These are phyloP conservation scores for Clarireedia monteithiana DNA, from an alignment of 2,329 filamentous ascomycete genomes.

Conservation along the genomic window DNA sequence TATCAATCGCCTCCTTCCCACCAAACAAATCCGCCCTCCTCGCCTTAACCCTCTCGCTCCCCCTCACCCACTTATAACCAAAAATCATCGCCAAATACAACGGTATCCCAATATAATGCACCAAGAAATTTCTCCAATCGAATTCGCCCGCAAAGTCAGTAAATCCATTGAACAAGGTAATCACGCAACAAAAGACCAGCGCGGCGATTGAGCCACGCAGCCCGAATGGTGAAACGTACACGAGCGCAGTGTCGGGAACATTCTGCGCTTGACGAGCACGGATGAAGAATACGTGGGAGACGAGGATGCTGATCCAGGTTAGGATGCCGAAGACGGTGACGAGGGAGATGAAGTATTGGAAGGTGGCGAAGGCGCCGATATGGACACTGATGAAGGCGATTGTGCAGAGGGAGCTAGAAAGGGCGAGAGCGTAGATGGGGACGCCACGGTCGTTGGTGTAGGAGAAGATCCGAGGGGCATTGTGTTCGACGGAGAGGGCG, in stretches of 20 bases:
- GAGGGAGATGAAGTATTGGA: constrained; percentile 65
- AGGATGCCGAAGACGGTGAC: constrained; percentile 34
- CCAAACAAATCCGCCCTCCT: constrained; percentile 46
- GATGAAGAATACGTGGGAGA: constrained; percentile 61
- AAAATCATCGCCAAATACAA: constrained; percentile 52
- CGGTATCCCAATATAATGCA: constrained; percentile 55
- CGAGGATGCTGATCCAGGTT: constrained; percentile 45
- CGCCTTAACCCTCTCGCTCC: constrained; percentile 38
- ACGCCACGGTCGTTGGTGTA: constrained; percentile 49
- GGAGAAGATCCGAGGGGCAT: constrained; percentile 54
- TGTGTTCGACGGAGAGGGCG: constrained; percentile 57
- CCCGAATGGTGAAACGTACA: constrained; percentile 66
- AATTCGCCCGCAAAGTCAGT: constrained; percentile 36
- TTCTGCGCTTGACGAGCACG: constrained; percentile 53
- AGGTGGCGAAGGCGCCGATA: constrained; percentile 53
- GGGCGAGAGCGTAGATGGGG: constrained; percentile 39
- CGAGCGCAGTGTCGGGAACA: constrained; percentile 45
- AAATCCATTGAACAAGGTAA: constrained; percentile 75
- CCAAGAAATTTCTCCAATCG: constrained; percentile 58
- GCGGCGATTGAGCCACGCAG: constrained; percentile 59
- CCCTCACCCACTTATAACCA: constrained; percentile 42
- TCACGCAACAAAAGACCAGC: constrained; percentile 62
- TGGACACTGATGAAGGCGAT: constrained; percentile 60
- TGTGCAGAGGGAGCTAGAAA: constrained; percentile 44
- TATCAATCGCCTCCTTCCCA: constrained; percentile 51